These are phyloP conservation scores for Mycosarcoma mackinlayi DNA, from an alignment of 1,284 basidiomycete species.

Conservation along the genomic window DNA sequence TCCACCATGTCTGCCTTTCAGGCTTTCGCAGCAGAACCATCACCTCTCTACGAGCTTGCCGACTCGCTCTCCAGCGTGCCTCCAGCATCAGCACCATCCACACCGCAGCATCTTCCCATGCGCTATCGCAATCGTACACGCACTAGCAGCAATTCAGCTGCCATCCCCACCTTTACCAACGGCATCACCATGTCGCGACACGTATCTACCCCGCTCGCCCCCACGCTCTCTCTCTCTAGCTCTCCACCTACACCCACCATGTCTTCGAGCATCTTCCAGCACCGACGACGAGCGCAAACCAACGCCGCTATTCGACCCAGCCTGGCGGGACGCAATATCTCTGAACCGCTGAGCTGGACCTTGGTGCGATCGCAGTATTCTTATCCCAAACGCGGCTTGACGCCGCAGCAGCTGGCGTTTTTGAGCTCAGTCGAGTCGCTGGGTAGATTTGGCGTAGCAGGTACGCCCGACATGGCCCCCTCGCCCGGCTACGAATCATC, in stretches of 20 bases:
- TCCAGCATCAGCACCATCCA: neutral
- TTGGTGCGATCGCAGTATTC: slow-evolving; percentile 42
- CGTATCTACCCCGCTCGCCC: slow-evolving; percentile 20
- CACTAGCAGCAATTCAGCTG: slow-evolving; percentile 7
- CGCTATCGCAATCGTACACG: slow-evolving; percentile 5
- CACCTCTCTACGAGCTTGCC: slow-evolving; percentile 19
- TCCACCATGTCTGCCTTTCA: neutral
- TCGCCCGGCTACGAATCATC: slow-evolving; percentile 28
- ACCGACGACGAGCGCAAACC: slow-evolving; percentile 16
- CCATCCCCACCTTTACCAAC: slow-evolving; percentile 13
- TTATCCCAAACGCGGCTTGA: slow-evolving; percentile 35
- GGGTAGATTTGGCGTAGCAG: slow-evolving; percentile 39
- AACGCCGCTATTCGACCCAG: slow-evolving; percentile 7
- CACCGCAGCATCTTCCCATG: neutral
- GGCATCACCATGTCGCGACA: slow-evolving; percentile 29
- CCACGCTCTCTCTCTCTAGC: slow-evolving; percentile 4
- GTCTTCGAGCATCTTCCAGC: slow-evolving; percentile 2
- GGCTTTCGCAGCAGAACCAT: slow-evolving; percentile 10
- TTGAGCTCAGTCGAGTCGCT: slow-evolving; percentile 48
- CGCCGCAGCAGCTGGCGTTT: slow-evolving; percentile 40
- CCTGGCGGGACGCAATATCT: slow-evolving; percentile 18
- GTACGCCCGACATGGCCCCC: neutral
- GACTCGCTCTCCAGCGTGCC: slow-evolving; percentile 14
- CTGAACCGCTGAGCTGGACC: slow-evolving; percentile 45
- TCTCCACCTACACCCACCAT: neutral